Base-by-base conservation (phyloP, 306 rosid species). In the Citrullus colocynthis region DNA sequence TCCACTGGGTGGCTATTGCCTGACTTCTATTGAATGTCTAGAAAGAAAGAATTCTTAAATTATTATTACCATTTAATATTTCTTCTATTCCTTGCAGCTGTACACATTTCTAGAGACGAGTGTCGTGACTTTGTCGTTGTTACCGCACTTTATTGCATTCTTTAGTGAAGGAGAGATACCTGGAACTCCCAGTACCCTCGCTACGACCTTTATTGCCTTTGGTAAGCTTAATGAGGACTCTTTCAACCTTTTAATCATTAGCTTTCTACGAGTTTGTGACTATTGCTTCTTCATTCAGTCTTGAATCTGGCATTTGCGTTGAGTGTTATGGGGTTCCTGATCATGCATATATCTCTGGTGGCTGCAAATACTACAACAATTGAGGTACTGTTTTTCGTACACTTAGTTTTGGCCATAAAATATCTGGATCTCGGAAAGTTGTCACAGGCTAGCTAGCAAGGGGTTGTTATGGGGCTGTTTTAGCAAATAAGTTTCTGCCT, bases 131-230 rank as follows among this genome's bases (percentile, higher is more conserved):
- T 81, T 89, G 81, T 92, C 94, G 39, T 82, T 96, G 69, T 80
- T 96, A 81, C 99, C 99, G 1, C 90, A 96, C 80, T 93, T 96
- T 78, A 84, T 91, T 32, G 90, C 96, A 74, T 96, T 96, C 87
- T 96, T 96, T 77, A 92, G 96, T 64, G 98, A 96, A 61, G 96
- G 86, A 69, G 99, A 96, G 89, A 91, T 96, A 65, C 98, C 99
- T 11, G 99, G 96, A 76, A 83, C 97, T 15, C 99, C 99, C 62
- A 90, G 99, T 73, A 86, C 99, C 66, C 99, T 96, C 74, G 99
- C 99, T 16, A 96, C 98, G 24, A 96, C 99, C 77, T 96, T 96
- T 86, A 95, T 96, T 83, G 94, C 99, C 65, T 96, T 96, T 37
- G 99, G 99, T 96, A 87, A 80, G 86, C 66, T 56, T 65, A 71